Percentiles rank a stretch among this genome's conserved stretches.
These are phyloP conservation scores for Rugosomyces carneus DNA, from an alignment of 1,284 basidiomycete species.

Conservation along the genomic window DNA sequence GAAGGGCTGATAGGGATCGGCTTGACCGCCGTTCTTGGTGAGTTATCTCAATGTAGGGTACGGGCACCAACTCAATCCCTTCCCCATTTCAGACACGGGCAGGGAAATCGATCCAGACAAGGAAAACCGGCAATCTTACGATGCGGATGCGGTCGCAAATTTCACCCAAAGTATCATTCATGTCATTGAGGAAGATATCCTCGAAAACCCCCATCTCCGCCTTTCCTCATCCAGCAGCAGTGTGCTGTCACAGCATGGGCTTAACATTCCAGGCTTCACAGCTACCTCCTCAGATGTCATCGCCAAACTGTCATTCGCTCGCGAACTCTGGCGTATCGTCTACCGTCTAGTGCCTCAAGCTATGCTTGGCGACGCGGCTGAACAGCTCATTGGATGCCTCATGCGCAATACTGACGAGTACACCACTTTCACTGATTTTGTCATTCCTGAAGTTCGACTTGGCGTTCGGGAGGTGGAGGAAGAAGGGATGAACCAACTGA, in stretches of 20 bases:
- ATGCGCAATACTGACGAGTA: slow-evolving; percentile 42
- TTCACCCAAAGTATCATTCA: slow-evolving; percentile 37
- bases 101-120: slow-evolving; percentile 19
- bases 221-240: slow-evolving; percentile 4
- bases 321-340: slow-evolving; percentile 48
- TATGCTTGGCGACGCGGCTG: slow-evolving; percentile 37
- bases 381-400: slow-evolving; percentile 41
- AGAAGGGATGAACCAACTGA: slow-evolving; percentile 7
- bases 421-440: slow-evolving; percentile 18
- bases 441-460: neutral
- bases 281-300: slow-evolving; percentile 21
- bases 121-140: slow-evolving; percentile 8
- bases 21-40: slow-evolving; percentile 26
- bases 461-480: slow-evolving; percentile 6
- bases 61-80: slow-evolving; percentile 2
- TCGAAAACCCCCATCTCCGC: slow-evolving; percentile 48
- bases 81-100: slow-evolving; percentile 18
- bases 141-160: slow-evolving; percentile 24
- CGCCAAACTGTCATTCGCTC: slow-evolving; percentile 45
- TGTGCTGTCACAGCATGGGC: slow-evolving; percentile 1
- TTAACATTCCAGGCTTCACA: slow-evolving; percentile 10
- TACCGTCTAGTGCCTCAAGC: slow-evolving; percentile 35
- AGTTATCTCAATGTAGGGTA: neutral
- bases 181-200: slow-evolving; percentile 39
- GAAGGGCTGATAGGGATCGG: slow-evolving; percentile 28